A percentile compares a stretch with the other conserved stretches of the same genome.
Evolutionary conservation across 495 filamentous ascomycete genomes (phyloP).

Genomic region (Oleoguttula mirabilis): DNA sequence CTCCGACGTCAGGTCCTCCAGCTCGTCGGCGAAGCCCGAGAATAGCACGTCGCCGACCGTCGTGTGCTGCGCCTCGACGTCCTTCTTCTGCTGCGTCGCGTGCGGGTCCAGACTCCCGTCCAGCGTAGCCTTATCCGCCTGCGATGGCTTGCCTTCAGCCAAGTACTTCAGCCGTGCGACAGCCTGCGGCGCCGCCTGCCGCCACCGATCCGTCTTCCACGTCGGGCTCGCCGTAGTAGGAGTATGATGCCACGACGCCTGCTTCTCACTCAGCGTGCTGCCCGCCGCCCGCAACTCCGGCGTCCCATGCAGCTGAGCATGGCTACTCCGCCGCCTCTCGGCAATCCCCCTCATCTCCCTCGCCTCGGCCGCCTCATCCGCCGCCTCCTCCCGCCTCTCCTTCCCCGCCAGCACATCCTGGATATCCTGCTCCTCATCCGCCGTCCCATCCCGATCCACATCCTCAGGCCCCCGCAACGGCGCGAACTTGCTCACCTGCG

Average conservation of each 20-base stretch:
- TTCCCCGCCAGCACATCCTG: constrained; percentile 34
- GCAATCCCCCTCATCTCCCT: constrained; percentile 44
- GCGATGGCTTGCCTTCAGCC: constrained; percentile 1
- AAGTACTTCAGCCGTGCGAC: constrained; percentile 5
- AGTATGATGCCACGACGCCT: background rate
- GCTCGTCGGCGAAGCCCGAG: constrained; percentile 74
- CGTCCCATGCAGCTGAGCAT: background rate
- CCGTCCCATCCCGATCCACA: constrained; percentile 31
- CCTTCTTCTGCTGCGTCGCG: background rate
- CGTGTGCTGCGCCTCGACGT: constrained; percentile 11
- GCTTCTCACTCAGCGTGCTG: background rate
- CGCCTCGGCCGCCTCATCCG: constrained; percentile 32
- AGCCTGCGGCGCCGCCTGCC: constrained; percentile 1
- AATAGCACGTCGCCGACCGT: constrained; percentile 66
- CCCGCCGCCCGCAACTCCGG: background rate
- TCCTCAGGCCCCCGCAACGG: constrained; percentile 27
- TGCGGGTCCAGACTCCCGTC: background rate
- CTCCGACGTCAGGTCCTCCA: constrained; percentile 86
- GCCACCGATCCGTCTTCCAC: constrained; percentile 21
- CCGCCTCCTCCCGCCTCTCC: constrained; percentile 30
- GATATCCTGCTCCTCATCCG: constrained; percentile 35
- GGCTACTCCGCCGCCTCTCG: constrained; percentile 1
- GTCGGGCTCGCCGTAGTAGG: constrained; percentile 31
- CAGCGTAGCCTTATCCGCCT: background rate
- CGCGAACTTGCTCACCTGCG: constrained; percentile 45